Evolutionary conservation across 75 land plant species (phyloP), one percentile per base, ranked within the genome.

Genomic region (Pseudotsuga menziesii): DNA sequence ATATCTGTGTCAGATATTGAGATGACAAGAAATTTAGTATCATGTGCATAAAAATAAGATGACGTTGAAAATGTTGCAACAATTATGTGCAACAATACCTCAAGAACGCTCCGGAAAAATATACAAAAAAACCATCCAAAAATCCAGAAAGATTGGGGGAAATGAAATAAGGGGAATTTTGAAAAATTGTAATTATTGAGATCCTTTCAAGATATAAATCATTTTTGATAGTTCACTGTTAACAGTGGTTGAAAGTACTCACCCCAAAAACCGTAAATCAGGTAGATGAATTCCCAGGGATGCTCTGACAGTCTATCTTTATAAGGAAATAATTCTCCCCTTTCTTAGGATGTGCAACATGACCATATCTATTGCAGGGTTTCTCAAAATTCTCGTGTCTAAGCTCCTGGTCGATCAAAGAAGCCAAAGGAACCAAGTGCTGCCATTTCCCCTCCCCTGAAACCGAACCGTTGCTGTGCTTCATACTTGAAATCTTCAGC

Each of bases 191-290:
- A 48, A 9, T 48, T 48, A 12, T 48, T 48, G 12, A 11, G 12
- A 48, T 48, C 54, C 9, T 48, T n/a, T 48, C 54, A 48, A 48
- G 9, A 9, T 48, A 9, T 48, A 48, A 48, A 48, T 48, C 48
- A 0, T 13, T 61, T 61, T 7, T n/a, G 6, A 8, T 44, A 2
- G 54, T 9, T 48, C 12, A 9, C 54, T 48, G 12, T 17, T 22
- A 23, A 19, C 70, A 57, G 15, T n/a, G 41, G n/a, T 29, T 62
- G 35, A 72, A 23, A 23, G 25, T 58, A 58, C 83, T 44, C 83
- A 95, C 96, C 76, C 85, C 97, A 78, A 93, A 95, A 12, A 87
- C 93, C 56, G 91, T 88, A 62, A 91, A 95, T 12, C 91, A 58
- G 9, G 94, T 71, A 52, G 89, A 76, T 55, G 86, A 66, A 77